Percentiles rank a stretch among this genome's conserved stretches.
Evolutionary conservation across 2,329 filamentous ascomycete species (phyloP).

Genomic region (Capronia coronata): DNA sequence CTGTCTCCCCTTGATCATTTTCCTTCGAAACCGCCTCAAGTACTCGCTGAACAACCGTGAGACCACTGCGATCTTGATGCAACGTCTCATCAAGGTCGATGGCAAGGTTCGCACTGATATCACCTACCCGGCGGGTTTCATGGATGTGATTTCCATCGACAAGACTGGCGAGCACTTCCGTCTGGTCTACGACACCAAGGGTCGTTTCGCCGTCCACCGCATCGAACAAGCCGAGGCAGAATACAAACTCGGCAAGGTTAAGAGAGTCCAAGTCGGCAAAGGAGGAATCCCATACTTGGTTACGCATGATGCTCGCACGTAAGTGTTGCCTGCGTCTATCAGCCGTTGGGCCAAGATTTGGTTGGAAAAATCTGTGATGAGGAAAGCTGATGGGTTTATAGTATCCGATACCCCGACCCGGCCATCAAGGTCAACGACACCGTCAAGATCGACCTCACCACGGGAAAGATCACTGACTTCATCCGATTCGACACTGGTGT

Average conservation of each 20-base stretch:
- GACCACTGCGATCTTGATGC: slow-evolving; percentile 96
- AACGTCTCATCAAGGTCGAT: slow-evolving; percentile 99
- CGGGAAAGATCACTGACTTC: slow-evolving; percentile 96
- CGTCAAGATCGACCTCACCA: slow-evolving; percentile 95
- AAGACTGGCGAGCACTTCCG: slow-evolving; percentile 99
- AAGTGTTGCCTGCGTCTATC: slow-evolving; percentile 96
- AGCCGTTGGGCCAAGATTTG: slow-evolving; percentile 99
- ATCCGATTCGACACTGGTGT: slow-evolving; percentile 98
- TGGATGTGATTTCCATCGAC: slow-evolving; percentile 99
- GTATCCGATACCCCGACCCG: slow-evolving; percentile 98
- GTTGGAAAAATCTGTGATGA: slow-evolving; percentile 43
- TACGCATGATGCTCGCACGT: slow-evolving; percentile 99
- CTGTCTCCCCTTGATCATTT: slow-evolving; percentile 97
- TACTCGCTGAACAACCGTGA: slow-evolving; percentile 99
- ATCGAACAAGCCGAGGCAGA: slow-evolving; percentile 97
- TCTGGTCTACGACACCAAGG: slow-evolving; percentile 99
- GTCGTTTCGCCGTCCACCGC: slow-evolving; percentile 99
- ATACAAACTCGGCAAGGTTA: slow-evolving; percentile 99
- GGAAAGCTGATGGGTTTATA: slow-evolving; percentile 47
- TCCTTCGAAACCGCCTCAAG: slow-evolving; percentile 90
- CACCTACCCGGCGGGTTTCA: slow-evolving; percentile 97
- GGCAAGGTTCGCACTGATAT: slow-evolving; percentile 98
- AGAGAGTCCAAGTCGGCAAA: slow-evolving; percentile 97
- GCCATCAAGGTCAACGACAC: slow-evolving; percentile 99
- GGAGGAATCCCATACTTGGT: slow-evolving; percentile 99